These are phyloP conservation scores for Plectosphaerella sp. DNA, from an alignment of 2,329 filamentous ascomycete species.

Conservation along the genomic window DNA sequence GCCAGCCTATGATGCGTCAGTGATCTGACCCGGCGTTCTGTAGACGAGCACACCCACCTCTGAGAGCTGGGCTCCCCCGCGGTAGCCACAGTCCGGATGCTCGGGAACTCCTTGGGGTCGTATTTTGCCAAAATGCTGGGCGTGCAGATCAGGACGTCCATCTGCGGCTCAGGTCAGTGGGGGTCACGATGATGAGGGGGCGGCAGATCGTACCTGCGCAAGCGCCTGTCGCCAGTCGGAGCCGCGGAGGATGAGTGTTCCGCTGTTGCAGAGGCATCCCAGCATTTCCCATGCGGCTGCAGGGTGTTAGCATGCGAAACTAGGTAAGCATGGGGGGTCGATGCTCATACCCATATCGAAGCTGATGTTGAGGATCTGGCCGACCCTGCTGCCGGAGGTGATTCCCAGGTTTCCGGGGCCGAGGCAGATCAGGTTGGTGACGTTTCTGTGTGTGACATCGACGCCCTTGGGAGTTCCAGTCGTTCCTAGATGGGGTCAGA, in stretches of 20 bases:
- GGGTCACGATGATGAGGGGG: neutral
- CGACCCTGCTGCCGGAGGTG: conserved; percentile 42
- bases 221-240: conserved; percentile 44
- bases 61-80: conserved; percentile 50
- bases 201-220: conserved; percentile 27
- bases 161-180: conserved; percentile 19
- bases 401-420: conserved; percentile 48
- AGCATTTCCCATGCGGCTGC: conserved; percentile 58
- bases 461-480: conserved; percentile 55
- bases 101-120: conserved; percentile 38
- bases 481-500: conserved; percentile 22
- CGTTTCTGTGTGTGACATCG: conserved; percentile 49
- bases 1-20: conserved; percentile 31
- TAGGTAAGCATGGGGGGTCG: neutral
- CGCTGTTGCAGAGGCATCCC: conserved; percentile 51
- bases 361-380: conserved; percentile 50
- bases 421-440: conserved; percentile 47
- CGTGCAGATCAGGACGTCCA: conserved; percentile 51
- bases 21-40: neutral
- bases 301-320: neutral
- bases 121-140: conserved; percentile 50
- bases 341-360: conserved; percentile 53
- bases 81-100: conserved; percentile 47
- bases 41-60: conserved; percentile 23
- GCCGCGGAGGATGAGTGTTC: conserved; percentile 48